Base-by-base conservation (phyloP, 139 green algal species). In the Micractinium conductrix region DNA sequence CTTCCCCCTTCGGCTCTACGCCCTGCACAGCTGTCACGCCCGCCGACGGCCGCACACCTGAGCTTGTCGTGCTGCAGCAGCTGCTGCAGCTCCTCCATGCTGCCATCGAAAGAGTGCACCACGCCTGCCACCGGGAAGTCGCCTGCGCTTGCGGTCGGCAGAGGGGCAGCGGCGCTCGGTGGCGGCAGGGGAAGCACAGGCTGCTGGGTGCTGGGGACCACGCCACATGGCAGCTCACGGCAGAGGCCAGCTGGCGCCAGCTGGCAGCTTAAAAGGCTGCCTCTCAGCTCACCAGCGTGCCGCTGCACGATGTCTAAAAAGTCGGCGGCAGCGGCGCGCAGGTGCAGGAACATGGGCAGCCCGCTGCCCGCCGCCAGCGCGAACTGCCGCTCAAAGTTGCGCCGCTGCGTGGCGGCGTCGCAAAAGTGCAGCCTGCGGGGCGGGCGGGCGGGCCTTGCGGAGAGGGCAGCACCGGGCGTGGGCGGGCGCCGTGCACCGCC, bases 301-400 rank as follows among this genome's bases (percentile, higher is more conserved):
- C 69, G 42, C 60, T 75, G 38, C 45, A 96, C 9, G 33, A 97
- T 94, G 5, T 87, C 73, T 7, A 98, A 35, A 76, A 98, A 96
- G 87, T 98, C 94, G 17, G 87, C 87, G 9, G 87, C 86, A 1
- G 92, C 93, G 5, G 87, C 92, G 1, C 95, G 87, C 83, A 97
- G 89, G 90, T 98, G 95, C 73, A 98, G 88, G 74, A 98, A 98
- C 93, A 98, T 93, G 42, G 95, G 95, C 83, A 98, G 90, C 38
- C 89, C 60, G 6, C 79, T 87, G 26, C 72, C 63, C 24, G 80
- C 24, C 0, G 93, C 90, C 50, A 98, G 81, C 19, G 86, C 73
- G 63, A 98, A 94, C 81, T 98, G 95, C 42, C 33, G 30, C 35
- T n/a, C 81, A 69, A 98, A 97, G 71, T 83, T 94, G 60, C 71